These are phyloP conservation scores for Fusarium anguioides DNA, from an alignment of 2,329 filamentous ascomycete species.

Conservation along the genomic window DNA sequence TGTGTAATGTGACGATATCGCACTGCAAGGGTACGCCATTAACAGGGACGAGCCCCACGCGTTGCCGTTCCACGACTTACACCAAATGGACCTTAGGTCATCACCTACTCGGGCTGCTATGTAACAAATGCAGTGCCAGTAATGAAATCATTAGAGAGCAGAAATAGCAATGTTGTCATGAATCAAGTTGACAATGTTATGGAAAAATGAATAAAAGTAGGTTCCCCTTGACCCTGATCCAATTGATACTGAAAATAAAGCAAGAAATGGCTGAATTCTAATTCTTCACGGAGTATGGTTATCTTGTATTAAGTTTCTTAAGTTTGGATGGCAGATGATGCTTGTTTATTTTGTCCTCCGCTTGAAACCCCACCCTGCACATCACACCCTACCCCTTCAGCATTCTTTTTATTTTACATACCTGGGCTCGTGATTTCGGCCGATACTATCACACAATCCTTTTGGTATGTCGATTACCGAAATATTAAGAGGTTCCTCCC, in stretches of 20 bases:
- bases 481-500: background rate
- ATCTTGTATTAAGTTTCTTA: background rate
- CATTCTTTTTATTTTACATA: background rate
- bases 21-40: conserved; percentile 24
- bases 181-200: background rate
- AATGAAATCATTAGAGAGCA: background rate
- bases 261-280: background rate
- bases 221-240: background rate
- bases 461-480: conserved; percentile 18
- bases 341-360: background rate
- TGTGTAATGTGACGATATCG: conserved; percentile 34
- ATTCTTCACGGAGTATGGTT: background rate
- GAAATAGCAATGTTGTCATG: background rate
- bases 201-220: background rate
- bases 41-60: conserved; percentile 20
- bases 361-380: conserved; percentile 32
- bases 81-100: too few species aligned
- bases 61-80: conserved; percentile 6
- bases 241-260: too few species aligned
- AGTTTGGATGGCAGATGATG: background rate
- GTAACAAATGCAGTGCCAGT: conserved; percentile 2
- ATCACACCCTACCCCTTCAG: conserved; percentile 34
- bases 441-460: background rate
- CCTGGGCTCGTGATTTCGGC: background rate
- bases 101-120: background rate